phyloP scores from a whole-genome alignment of 768 basidiomycete genomes.

The Mycena polygramma region DNA sequence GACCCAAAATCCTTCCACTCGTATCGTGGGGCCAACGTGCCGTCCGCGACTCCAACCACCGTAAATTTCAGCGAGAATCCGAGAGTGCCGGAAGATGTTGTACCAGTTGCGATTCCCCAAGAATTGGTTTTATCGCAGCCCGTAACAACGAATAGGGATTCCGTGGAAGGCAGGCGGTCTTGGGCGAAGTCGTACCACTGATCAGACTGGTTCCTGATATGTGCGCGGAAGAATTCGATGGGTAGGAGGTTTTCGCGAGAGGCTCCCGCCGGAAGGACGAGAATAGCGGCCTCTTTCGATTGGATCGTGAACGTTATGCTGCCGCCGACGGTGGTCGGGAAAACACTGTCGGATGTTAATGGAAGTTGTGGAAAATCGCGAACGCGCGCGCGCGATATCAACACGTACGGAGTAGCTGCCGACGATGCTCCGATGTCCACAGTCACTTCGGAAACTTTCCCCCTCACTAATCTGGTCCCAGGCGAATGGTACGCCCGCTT shows the following conservation, averaged over 20 bases:
- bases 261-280: slow-evolving; percentile 38
- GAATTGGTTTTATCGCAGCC: slow-evolving; percentile 39
- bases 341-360: not conserved
- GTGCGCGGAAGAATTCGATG: slow-evolving; percentile 21
- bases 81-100: slow-evolving; percentile 7
- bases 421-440: slow-evolving; percentile 5
- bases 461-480: slow-evolving; percentile 14
- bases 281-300: slow-evolving; percentile 36
- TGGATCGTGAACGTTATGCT: slow-evolving; percentile 24
- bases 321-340: slow-evolving; percentile 23
- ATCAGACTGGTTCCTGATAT: slow-evolving; percentile 21
- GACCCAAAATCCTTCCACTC: slow-evolving; percentile 26
- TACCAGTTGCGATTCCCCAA: slow-evolving; percentile 37
- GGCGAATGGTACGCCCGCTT: slow-evolving; percentile 13
- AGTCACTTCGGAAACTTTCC: not conserved
- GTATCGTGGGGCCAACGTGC: slow-evolving; percentile 17
- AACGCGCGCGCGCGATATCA: not conserved
- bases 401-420: slow-evolving; percentile 17
- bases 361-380: too few relatives aligned
- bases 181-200: slow-evolving; percentile 21
- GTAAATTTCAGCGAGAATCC: slow-evolving; percentile 23
- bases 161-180: slow-evolving; percentile 1
- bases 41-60: slow-evolving; percentile 13
- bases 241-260: slow-evolving; percentile 28
- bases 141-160: slow-evolving; percentile 35